A percentile compares a stretch with the other conserved stretches of the same genome.
These are phyloP conservation scores for Inosperma sp. DNA, from an alignment of 768 basidiomycete species.

Conservation along the genomic window DNA sequence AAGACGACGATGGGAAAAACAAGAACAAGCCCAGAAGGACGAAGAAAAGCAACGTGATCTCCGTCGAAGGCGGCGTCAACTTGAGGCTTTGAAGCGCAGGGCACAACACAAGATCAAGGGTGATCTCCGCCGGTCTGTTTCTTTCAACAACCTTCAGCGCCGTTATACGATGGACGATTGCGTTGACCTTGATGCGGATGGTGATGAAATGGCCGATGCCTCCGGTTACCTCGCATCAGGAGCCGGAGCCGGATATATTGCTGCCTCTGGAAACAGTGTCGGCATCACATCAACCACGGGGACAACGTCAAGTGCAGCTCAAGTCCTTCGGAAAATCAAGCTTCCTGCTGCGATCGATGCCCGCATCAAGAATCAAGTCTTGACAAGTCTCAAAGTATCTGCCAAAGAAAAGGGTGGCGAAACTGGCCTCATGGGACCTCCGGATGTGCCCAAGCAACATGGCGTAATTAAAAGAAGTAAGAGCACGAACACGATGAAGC, in stretches of 20 bases:
- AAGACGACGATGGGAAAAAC: conserved; percentile 59
- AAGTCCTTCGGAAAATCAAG: conserved; percentile 41
- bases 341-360: conserved; percentile 52
- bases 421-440: conserved; percentile 62
- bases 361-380: conserved; percentile 58
- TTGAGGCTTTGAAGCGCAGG: conserved; percentile 36
- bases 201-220: conserved; percentile 55
- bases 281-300: conserved; percentile 87
- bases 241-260: conserved; percentile 55
- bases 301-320: conserved; percentile 66
- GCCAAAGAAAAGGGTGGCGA: conserved; percentile 24
- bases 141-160: conserved; percentile 71
- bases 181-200: conserved; percentile 41
- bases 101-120: conserved; percentile 36
- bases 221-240: conserved; percentile 67
- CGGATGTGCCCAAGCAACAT: conserved; percentile 52
- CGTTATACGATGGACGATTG: conserved; percentile 32
- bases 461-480: conserved; percentile 64
- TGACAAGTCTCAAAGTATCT: conserved; percentile 56
- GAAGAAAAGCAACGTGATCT: conserved; percentile 39
- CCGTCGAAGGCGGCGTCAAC: conserved; percentile 30
- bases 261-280: conserved; percentile 95
- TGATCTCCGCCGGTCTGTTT: conserved; percentile 69
- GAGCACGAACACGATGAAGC: conserved; percentile 72
- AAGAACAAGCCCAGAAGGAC: conserved; percentile 43